These are phyloP conservation scores for Ulmus americana DNA, from an alignment of 331 rosid genomes.

Conservation along the genomic window DNA sequence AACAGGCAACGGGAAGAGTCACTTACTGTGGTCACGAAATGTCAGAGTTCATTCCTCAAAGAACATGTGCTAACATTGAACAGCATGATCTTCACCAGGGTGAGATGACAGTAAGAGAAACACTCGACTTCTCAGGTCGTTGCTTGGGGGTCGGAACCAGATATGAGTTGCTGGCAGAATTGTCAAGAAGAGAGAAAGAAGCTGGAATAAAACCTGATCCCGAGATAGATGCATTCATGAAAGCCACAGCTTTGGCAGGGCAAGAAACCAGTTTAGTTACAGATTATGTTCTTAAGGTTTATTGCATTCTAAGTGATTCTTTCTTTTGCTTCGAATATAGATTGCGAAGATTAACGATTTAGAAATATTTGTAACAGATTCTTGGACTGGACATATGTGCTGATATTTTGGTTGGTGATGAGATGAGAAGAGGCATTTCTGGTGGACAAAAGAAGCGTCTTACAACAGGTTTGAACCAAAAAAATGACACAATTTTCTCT, in stretches of 20 bases:
- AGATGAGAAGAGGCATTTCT: constrained; percentile 64
- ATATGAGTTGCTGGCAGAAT: constrained; percentile 39
- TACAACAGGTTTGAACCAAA: constrained; percentile 39
- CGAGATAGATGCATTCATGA: constrained; percentile 65
- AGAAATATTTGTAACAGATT: constrained; percentile 30
- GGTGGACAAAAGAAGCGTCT: constrained; percentile 36
- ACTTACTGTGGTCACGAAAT: constrained; percentile 57
- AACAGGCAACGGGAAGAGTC: constrained; percentile 47
- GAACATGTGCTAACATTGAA: constrained; percentile 59
- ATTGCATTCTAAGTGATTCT: constrained; percentile 14
- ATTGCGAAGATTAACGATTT: constrained; percentile 10
- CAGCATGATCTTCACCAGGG: constrained; percentile 59
- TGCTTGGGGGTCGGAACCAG: constrained; percentile 57
- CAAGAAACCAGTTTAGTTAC: constrained; percentile 50
- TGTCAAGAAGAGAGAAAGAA: constrained; percentile 43
- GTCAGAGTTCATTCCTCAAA: constrained; percentile 50
- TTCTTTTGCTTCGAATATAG: background rate
- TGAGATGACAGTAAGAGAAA: constrained; percentile 62
- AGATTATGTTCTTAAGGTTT: constrained; percentile 59
- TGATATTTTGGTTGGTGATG: constrained; percentile 52
- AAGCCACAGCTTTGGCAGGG: constrained; percentile 51
- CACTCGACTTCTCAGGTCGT: constrained; percentile 50
- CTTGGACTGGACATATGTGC: constrained; percentile 58
- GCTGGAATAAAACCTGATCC: constrained; percentile 49
- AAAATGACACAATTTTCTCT: too few relatives aligned